Base-by-base conservation (phyloP, 495 filamentous ascomycete genomes). In the Podospora pseudopauciseta region DNA sequence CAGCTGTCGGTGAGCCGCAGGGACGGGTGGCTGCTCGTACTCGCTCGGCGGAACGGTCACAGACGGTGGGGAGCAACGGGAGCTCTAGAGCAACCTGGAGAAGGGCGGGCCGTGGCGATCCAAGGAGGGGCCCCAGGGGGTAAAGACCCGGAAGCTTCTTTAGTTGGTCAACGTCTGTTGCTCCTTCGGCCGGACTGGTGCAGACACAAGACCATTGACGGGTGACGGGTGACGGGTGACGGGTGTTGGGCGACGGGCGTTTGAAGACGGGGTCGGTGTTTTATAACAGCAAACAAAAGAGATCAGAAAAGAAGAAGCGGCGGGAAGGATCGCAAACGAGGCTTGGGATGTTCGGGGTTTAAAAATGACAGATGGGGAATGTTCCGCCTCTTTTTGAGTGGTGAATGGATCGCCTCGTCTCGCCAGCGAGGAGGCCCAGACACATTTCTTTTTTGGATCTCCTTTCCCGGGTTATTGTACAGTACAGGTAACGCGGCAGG, bases 381-480 rank as follows among this genome's bases (percentile, higher is more conserved):
- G 15, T 49, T 49, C 39, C 39, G 39, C 39, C 39, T 49, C 13
- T 5, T 11, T 11, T 49, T 49, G 39, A 49, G 39, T 49, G 39
- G 39, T 49, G 39, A 49, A 49, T 49, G 39, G 39, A 49, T 49
- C 39, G 39, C 39, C 39, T 49, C n/a, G 23, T 58, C 64, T 65
- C 60, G 27, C 27, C 64, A 20, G 30, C 59, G 32, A 62, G 53
- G 60, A 64, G 39, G 34, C 55, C 55, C 55, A 58, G 55, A 20
- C 23, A 63, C 30, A 63, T 63, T 63, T 63, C 61, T 63, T 63
- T 63, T 63, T 63, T 63, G 30, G 61, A 28, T 32, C 61, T 34
- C 61, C 61, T 58, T 58, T 58, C 23, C 23, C 39, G 39, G 39
- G 30, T 26, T 61, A 27, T 28, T 32, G 30, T 26, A 32, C 18